phyloP scores from a whole-genome alignment of 148 eudicot genomes.

The Rhododendron williamsianum region DNA sequence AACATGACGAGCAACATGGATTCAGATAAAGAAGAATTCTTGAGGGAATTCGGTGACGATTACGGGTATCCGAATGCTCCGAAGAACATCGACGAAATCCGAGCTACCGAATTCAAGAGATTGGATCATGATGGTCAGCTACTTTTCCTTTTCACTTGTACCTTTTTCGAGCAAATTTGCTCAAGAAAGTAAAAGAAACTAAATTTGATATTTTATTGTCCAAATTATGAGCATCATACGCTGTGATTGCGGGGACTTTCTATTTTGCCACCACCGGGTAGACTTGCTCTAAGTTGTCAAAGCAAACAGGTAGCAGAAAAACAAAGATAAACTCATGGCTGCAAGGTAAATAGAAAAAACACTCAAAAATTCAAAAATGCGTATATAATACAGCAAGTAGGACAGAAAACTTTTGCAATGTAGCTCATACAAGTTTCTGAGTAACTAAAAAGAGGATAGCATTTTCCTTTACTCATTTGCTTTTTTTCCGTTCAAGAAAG shows the following conservation, averaged over 20 bases:
- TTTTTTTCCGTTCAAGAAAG: neutral
- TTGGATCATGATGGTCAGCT: slow-evolving; percentile 31
- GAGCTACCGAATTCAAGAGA: slow-evolving; percentile 77
- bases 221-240: neutral
- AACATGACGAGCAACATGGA: slow-evolving; percentile 29
- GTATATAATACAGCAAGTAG: neutral
- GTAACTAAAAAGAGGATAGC: neutral
- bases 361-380: neutral
- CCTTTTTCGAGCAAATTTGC: neutral
- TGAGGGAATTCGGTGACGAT: slow-evolving; percentile 58
- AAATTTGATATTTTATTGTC: neutral
- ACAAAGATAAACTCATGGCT: neutral
- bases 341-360: neutral
- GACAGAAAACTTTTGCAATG: neutral
- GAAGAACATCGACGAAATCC: slow-evolving; percentile 62
- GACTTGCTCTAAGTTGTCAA: neutral
- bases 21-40: slow-evolving; percentile 46
- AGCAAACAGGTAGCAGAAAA: neutral
- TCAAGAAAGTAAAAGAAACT: neutral
- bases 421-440: neutral
- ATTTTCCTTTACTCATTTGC: neutral
- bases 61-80: slow-evolving; percentile 82
- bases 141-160: slow-evolving; percentile 1
- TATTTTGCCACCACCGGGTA: no score
- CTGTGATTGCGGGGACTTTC: no score